These are phyloP conservation scores for Hypsizygus marmoreus DNA, from an alignment of 768 basidiomycete species.

Conservation along the genomic window DNA sequence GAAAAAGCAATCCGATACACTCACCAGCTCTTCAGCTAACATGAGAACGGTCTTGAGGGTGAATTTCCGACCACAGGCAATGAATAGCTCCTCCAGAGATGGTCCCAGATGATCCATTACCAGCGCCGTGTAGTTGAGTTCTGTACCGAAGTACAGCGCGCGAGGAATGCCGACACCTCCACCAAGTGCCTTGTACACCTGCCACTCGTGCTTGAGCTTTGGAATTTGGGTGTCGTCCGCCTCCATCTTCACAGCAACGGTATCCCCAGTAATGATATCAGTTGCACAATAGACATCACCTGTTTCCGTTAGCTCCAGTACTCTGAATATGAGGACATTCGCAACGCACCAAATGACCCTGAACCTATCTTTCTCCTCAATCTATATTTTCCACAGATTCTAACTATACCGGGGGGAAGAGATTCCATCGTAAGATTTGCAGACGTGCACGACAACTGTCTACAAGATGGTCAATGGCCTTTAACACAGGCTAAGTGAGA, in stretches of 20 bases:
- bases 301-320: background rate
- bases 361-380: conserved; percentile 3
- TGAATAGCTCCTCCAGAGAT: conserved; percentile 3
- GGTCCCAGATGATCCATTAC: too few species aligned
- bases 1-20: background rate
- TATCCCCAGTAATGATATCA: background rate
- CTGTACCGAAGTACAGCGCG: too few species aligned
- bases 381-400: conserved; percentile 5
- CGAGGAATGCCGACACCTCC: too few species aligned
- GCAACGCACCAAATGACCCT: conserved; percentile 4
- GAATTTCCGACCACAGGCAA: background rate
- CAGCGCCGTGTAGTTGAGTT: too few species aligned
- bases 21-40: background rate
- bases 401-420: conserved; percentile 6
- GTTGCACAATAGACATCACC: background rate
- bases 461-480: too few species aligned
- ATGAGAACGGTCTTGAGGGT: conserved; percentile 6
- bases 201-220: too few species aligned
- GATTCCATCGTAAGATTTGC: background rate
- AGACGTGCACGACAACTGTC: too few species aligned
- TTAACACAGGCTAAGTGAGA: too few species aligned
- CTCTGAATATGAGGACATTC: background rate
- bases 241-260: background rate
- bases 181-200: too few species aligned
- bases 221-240: background rate